These are phyloP conservation scores for Hypoxylon sp. DNA, from an alignment of 2,329 filamentous ascomycete species.

Conservation along the genomic window DNA sequence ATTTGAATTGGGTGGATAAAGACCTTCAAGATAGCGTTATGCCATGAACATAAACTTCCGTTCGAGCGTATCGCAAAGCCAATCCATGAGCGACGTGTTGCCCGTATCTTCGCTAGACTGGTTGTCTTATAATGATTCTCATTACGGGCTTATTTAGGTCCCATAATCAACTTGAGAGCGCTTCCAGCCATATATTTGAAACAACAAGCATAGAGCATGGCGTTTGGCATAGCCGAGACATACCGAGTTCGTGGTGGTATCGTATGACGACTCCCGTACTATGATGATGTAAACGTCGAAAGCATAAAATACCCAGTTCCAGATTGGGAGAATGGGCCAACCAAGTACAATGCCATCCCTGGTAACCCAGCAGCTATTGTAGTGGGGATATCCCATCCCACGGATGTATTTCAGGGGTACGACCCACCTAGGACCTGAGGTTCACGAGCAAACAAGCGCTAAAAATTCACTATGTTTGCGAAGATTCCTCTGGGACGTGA, in stretches of 20 bases:
- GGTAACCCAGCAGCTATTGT: background rate
- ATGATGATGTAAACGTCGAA: background rate
- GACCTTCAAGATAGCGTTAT: background rate
- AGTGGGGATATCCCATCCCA: conserved; percentile 11
- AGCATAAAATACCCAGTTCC: background rate
- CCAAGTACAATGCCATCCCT: conserved; percentile 2
- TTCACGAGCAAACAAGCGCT: conserved; percentile 8
- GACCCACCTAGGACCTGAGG: conserved; percentile 11
- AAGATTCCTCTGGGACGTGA: background rate
- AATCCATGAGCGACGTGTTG: background rate
- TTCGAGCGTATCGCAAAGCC: background rate
- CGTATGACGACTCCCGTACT: background rate
- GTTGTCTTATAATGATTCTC: background rate
- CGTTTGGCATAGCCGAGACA: conserved; percentile 2
- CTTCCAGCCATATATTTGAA: background rate
- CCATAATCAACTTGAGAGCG: background rate
- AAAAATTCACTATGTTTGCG: conserved; percentile 5
- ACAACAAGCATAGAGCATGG: background rate
- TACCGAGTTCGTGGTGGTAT: background rate
- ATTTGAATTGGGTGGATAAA: background rate
- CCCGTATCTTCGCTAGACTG: background rate
- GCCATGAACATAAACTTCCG: background rate
- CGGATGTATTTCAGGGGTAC: conserved; percentile 8
- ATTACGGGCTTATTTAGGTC: background rate
- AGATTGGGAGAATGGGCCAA: conserved; percentile 1